Conservation (phyloP, 2,329 filamentous ascomycete genomes). For the Sclerotinia trifoliorum region DNA sequence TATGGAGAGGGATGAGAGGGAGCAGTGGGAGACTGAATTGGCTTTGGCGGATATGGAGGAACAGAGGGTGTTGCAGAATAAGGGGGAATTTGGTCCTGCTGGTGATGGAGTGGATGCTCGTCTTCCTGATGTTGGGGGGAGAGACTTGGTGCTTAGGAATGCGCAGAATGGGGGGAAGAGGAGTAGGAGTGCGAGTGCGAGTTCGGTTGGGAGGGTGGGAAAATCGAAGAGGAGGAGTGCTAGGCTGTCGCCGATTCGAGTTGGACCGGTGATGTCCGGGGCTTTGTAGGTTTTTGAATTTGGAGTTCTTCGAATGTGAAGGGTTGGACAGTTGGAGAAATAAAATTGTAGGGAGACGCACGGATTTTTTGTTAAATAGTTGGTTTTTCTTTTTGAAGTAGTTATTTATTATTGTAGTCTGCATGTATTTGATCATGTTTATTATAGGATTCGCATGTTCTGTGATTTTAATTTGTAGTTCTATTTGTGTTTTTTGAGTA, state of each 20-base stretch:
- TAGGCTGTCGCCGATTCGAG: background rate
- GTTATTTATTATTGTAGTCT: background rate
- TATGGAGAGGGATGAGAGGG: background rate
- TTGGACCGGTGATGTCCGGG: constrained; percentile 4
- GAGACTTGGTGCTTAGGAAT: background rate
- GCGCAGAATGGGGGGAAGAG: background rate
- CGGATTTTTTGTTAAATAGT: background rate
- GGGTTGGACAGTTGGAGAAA: background rate
- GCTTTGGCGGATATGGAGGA: background rate
- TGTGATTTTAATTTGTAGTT: no score
- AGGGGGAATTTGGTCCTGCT: background rate
- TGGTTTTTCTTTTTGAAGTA: background rate
- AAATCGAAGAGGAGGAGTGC: background rate
- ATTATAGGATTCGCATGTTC: no score
- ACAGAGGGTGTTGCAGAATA: background rate
- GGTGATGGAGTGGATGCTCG: no score
- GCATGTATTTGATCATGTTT: background rate
- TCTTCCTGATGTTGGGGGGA: background rate
- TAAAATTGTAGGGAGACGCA: background rate
- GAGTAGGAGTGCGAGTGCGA: background rate
- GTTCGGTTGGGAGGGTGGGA: background rate
- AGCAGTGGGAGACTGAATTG: background rate
- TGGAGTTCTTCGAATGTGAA: background rate
- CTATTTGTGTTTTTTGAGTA: background rate
- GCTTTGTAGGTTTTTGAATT: background rate